Conservation (phyloP, 2,329 filamentous ascomycete species). For the Chaetomium sp. region DNA sequence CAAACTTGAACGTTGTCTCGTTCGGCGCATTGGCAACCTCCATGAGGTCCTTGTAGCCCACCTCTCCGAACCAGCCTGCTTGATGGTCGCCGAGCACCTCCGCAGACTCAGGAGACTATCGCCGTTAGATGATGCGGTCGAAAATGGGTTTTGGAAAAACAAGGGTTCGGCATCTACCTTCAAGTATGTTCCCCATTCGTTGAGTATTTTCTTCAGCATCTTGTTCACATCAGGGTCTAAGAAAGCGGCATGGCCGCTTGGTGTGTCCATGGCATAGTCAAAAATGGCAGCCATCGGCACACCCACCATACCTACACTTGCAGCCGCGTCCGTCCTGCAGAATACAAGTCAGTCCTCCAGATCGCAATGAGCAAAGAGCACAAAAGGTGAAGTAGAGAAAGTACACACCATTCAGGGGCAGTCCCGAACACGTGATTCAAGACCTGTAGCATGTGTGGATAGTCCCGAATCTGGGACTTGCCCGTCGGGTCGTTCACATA, state of each 20-base stretch:
- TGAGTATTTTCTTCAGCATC: conserved; percentile 48
- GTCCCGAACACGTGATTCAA: conserved; percentile 53
- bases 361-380: not conserved
- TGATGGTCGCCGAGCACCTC: conserved; percentile 39
- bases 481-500: conserved; percentile 59
- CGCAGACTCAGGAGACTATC: conserved; percentile 46
- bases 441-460: conserved; percentile 58
- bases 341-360: conserved; percentile 25
- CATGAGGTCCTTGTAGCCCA: conserved; percentile 42
- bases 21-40: conserved; percentile 44
- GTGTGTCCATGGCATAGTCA: conserved; percentile 52
- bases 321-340: conserved; percentile 41
- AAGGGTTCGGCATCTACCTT: conserved; percentile 28
- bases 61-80: conserved; percentile 50
- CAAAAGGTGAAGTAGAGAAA: not conserved
- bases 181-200: conserved; percentile 51
- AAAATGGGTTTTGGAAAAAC: not conserved
- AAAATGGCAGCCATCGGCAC: conserved; percentile 49
- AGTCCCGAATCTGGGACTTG: conserved; percentile 56
- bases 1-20: conserved; percentile 41
- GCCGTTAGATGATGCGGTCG: not conserved
- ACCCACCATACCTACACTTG: conserved; percentile 46
- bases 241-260: conserved; percentile 48
- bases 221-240: conserved; percentile 49
- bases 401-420: conserved; percentile 35